These are phyloP conservation scores for Penicillium cinerascens DNA, from an alignment of 495 filamentous ascomycete genomes.

Conservation along the genomic window DNA sequence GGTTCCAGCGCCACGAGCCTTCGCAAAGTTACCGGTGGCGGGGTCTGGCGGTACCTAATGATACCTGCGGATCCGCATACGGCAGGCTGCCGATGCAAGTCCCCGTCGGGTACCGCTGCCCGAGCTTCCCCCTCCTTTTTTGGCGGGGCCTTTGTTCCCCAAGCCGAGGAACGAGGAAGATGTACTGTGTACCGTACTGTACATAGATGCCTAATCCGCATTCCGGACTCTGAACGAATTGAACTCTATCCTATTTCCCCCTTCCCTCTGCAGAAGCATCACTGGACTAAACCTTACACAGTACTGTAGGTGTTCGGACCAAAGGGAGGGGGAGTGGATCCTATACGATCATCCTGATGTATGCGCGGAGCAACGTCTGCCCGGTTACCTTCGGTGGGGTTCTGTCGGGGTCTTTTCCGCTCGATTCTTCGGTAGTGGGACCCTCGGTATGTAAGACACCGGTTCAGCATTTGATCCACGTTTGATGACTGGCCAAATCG, in stretches of 20 bases:
- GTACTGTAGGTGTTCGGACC: neutral
- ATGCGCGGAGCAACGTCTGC: conserved; percentile 16
- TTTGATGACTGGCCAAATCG: neutral
- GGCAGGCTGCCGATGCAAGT: neutral
- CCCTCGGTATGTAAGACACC: too few species aligned
- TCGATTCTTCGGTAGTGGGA: neutral
- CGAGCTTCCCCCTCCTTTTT: neutral
- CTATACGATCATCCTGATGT: conserved; percentile 19
- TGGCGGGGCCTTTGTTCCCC: neutral
- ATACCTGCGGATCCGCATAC: conserved; percentile 1
- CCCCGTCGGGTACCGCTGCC: neutral
- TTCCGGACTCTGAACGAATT: neutral
- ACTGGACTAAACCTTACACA: too few species aligned
- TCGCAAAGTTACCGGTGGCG: neutral
- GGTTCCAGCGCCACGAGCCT: neutral
- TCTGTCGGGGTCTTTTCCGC: neutral
- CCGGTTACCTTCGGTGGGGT: conserved; percentile 41
- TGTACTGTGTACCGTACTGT: too few species aligned
- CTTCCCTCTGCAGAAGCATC: neutral
- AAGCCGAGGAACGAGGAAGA: neutral
- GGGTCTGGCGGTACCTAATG: neutral
- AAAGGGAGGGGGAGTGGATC: conserved; percentile 9
- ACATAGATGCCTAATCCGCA: neutral
- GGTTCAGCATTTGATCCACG: neutral
- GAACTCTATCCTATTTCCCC: neutral